Evolutionary conservation across 2,329 filamentous ascomycete species (phyloP), one percentile per base, ranked within the genome.

Genomic region (Aspergillus flavus): DNA sequence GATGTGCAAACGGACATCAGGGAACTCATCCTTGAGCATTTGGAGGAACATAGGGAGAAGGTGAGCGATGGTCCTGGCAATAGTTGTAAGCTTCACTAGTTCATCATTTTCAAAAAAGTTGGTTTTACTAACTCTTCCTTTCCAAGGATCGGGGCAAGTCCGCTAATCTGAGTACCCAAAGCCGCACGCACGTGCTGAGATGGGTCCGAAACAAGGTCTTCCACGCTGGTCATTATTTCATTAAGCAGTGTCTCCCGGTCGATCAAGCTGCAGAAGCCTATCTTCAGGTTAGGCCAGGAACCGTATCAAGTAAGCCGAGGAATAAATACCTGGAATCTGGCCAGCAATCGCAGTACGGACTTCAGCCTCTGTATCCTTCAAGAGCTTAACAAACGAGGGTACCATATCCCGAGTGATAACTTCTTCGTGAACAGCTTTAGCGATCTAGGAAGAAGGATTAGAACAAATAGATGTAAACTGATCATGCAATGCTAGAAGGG

Each of bases 11-110:
- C 95, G 91, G 58, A 99, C 95, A 77, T 99, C 95, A 26, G 95
- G 95, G 79, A 97, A 98, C 76, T 99, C 95, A 74, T 99, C 95
- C 86, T 98, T 99, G 73, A 99, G 89, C 95, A 99, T 99, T 79
- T 96, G 92, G 59, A 99, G 86, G 81, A 99, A 98, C 94, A 99
- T 99, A 59, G 95, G 95, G 52, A 99, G 87, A 52, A 99, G 88
- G 78, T 99, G 95, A 71, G 95, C 91, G 70, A 97, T 98, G 34
- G 95, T 99, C 80, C 92, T 95, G 69, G 54, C 43, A 61, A 64
- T 71, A 50, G n/a, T 23, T 46, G 19, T 68, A 10, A 68, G 64
- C 32, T 48, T 14, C n/a, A n/a, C 21, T n/a, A 10, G 39, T 11
- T n/a, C 21, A 34, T 21, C 32, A 19, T n/a, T 16, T 14, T 9